Base-by-base conservation (phyloP, 2,329 filamentous ascomycete genomes). In the Seiridium unicorne region DNA sequence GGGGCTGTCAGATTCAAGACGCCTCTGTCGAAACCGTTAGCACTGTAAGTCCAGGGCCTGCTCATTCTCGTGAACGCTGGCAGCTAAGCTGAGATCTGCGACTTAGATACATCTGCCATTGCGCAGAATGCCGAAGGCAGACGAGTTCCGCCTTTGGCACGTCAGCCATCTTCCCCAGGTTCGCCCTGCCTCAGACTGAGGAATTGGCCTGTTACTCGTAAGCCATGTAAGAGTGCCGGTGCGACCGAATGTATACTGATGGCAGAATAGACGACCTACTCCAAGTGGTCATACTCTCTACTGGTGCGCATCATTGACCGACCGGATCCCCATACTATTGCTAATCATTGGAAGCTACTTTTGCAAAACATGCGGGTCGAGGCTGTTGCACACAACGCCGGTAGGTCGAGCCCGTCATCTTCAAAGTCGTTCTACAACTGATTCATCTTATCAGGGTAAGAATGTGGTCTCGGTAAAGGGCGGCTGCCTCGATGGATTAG, bases 91-190 rank as follows among this genome's bases (percentile, higher is more conserved):
- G 32, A 48, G 11, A 4, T 36, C 10, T 44, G 5, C 18, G 5
- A 55, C 5, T 2, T 18, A 58, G 55, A 55, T 91, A 88, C 72
- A 85, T 90, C 69, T 91, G 89, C 74, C 89, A 91, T 75, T 91
- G 89, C 72, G 74, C 78, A 59, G 82, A 88, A 69, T 91, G 89
- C 72, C 82, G 84, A 53, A 80, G 83, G 60, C 88, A 90, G 75
- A 85, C 86, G 36, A 79, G 84, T 58, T 87, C 86, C 6, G 86
- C 88, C 1, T 90, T 89, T 72, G 88, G 88, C 35, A 84, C 87
- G 38, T 88, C 86, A 42, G 88, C 88, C 65, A 89, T 90, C 62
- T 91, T 90, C 66, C 88, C 88, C 1, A 78, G 78, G n/a, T 91
- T 91, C 62, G 70, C 77, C 8, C 74, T 90, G 35, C 84, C 86